A percentile compares a stretch with the other conserved stretches of the same genome.
These are phyloP conservation scores for Fusarium pseudocircinatum DNA, from an alignment of 2,329 filamentous ascomycete species.

Conservation along the genomic window DNA sequence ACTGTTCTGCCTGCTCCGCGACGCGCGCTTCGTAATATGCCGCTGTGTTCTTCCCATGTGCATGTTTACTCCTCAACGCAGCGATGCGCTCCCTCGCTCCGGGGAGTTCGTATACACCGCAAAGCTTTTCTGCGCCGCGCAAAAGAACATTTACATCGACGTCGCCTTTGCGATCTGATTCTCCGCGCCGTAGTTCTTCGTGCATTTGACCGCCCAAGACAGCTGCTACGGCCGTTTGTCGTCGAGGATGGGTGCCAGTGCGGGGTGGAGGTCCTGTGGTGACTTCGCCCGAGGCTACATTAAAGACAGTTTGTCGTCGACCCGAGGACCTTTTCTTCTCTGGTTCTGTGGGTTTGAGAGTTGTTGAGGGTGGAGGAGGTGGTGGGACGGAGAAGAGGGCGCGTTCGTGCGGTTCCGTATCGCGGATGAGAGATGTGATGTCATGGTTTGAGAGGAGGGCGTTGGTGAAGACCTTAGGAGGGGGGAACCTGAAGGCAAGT, in stretches of 20 bases:
- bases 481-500: conserved; percentile 74
- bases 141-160: conserved; percentile 89
- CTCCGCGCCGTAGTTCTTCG: conserved; percentile 74
- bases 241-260: conserved; percentile 63
- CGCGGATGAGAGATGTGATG: conserved; percentile 92
- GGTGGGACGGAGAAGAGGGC: conserved; percentile 93
- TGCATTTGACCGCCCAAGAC: conserved; percentile 90
- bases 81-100: conserved; percentile 82
- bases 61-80: conserved; percentile 75
- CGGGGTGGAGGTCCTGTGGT: conserved; percentile 64
- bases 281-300: conserved; percentile 70
- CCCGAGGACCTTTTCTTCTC: conserved; percentile 50
- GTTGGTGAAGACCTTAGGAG: conserved; percentile 95
- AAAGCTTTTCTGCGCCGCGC: conserved; percentile 88
- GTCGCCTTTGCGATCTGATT: conserved; percentile 67
- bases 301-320: conserved; percentile 72
- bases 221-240: conserved; percentile 87
- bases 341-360: conserved; percentile 49
- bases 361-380: conserved; percentile 62
- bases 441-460: conserved; percentile 88
- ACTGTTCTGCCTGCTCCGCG: conserved; percentile 75
- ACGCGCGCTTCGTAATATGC: conserved; percentile 84
- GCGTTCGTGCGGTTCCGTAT: conserved; percentile 93
- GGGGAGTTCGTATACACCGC: conserved; percentile 84
- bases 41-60: conserved; percentile 76